Evolutionary conservation across 495 filamentous ascomycete species (phyloP).

Genomic region (Jackrogersella minutella): DNA sequence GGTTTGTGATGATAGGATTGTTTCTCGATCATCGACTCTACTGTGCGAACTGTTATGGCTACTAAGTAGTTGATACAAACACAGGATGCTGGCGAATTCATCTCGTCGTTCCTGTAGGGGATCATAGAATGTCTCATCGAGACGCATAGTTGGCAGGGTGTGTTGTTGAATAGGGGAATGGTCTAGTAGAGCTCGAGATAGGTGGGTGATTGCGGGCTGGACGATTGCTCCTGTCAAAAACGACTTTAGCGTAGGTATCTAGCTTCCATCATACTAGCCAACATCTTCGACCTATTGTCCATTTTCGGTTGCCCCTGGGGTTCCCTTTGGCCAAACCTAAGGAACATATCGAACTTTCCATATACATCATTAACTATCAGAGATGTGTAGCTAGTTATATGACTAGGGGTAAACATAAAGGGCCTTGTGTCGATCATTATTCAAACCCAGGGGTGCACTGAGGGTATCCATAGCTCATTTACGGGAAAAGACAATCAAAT

Average conservation of each 20-base stretch:
- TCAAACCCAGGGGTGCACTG: no score
- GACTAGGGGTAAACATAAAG: no score
- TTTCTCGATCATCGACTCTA: neutral
- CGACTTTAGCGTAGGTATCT: neutral
- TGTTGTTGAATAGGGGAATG: neutral
- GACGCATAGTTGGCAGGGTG: neutral
- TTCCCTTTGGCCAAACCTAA: neutral
- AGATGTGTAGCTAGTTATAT: no score
- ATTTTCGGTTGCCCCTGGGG: neutral
- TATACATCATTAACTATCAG: neutral
- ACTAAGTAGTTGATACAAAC: conserved; percentile 34
- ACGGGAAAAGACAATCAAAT: no score
- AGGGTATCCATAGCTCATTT: no score
- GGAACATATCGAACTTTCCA: no score
- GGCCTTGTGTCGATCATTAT: no score
- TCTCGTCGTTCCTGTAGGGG: neutral
- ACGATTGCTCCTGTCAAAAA: neutral
- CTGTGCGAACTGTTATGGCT: conserved; percentile 26
- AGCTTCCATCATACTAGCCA: neutral
- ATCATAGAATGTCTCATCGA: neutral
- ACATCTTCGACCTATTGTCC: neutral
- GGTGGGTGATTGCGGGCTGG: neutral
- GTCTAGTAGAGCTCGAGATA: neutral
- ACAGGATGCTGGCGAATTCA: neutral
- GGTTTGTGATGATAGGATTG: neutral